Evolutionary conservation across 106 monocot species (phyloP), one percentile per base, ranked within the genome.

Genomic region (Dactylorhiza incarnata): DNA sequence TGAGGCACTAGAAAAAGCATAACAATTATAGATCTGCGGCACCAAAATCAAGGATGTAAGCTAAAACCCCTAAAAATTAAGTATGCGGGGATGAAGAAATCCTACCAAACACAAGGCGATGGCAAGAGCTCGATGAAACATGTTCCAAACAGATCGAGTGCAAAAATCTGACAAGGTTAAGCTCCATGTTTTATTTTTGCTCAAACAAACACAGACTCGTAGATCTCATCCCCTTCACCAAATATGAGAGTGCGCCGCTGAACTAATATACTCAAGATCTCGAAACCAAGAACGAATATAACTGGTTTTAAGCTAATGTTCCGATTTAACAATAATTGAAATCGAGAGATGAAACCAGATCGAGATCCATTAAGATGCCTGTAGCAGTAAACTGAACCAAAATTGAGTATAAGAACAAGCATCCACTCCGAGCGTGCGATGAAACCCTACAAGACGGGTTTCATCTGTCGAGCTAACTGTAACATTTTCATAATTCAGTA

Each of bases 181-280:
- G 71, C 69, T 45, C 9, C 24, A 54, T 22, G 13, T 37, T 37
- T 37, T n/a, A 67, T 53, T 45, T 43, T 44, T 54, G 47, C 8
- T 17, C 50, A 50, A 74, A 74, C 0, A 45, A 69, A 69, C 45
- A 19, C 16, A 15, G 16, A 15, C n/a, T 58, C 17, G 70, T 47
- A 71, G 71, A 81, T 81, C 81, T 59, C 76, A 56, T 12, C 53
- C 56, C 45, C 48, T 49, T 20, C 65, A 22, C 19, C 14, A 54
- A 65, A 56, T 81, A 48, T 81, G 67, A 43, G 13, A 81, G 12
- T 47, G 14, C 23, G 69, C 68, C 46, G 51, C 48, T 50, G 23
- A 2, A 48, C 45, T 3, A 61, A 25, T 68, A 23, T 44, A 44
- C 71, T 37, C 49, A 62, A 67, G 66, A 80, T 74, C 80, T 74